Conservation (phyloP, 169 alveolate species). For the Toxoplasma gondii region DNA sequence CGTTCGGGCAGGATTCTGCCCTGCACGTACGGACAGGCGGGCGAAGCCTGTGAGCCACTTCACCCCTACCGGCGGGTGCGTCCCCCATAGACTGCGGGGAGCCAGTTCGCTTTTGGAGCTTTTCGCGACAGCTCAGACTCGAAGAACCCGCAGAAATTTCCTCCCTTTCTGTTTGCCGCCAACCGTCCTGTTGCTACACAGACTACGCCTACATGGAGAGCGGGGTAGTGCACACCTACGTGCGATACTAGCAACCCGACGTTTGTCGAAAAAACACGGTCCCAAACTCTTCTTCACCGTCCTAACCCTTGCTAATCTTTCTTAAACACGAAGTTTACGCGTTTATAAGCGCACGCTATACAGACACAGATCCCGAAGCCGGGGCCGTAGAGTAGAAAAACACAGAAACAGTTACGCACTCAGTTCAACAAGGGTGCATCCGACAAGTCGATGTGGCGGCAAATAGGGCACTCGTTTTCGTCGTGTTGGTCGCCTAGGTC, state of each 20-base stretch:
- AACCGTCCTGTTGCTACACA: background rate
- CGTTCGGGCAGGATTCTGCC: background rate
- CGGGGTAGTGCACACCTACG: background rate
- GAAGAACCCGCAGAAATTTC: background rate
- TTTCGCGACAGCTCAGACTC: background rate
- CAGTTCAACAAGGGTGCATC: slow-evolving; percentile 79
- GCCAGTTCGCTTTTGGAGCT: background rate
- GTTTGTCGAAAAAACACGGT: background rate
- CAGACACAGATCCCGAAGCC: background rate
- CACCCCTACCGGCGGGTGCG: too few species aligned
- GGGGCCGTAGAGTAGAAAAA: background rate
- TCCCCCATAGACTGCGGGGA: background rate
- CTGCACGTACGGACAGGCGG: background rate
- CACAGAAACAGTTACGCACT: background rate
- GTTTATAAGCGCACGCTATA: background rate
- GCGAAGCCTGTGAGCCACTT: background rate
- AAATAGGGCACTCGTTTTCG: slow-evolving; percentile 77
- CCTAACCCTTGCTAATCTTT: background rate
- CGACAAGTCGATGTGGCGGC: slow-evolving; percentile 78
- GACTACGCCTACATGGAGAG: background rate
- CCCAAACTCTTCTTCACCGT: background rate
- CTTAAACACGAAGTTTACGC: background rate
- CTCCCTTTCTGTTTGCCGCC: background rate
- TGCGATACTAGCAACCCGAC: background rate
- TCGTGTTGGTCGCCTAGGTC: slow-evolving; percentile 80